Percentiles rank a stretch among this genome's conserved stretches.
These are phyloP conservation scores for Limonium bicolor DNA, from an alignment of 148 eudicot genomes.

Conservation along the genomic window DNA sequence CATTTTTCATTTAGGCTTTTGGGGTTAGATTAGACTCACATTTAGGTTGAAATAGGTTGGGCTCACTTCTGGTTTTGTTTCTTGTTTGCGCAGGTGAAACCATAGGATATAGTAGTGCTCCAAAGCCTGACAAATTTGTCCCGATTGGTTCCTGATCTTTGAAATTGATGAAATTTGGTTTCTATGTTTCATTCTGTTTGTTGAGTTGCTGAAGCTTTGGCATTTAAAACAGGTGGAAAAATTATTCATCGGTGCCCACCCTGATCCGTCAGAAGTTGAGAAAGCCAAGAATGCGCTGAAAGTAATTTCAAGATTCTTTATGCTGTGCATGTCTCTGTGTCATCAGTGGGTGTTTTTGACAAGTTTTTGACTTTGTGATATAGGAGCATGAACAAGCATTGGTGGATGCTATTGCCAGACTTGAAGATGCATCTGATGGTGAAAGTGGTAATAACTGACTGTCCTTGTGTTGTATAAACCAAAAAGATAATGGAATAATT, in stretches of 20 bases:
- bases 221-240: slow-evolving; percentile 40
- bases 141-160: too few relatives aligned
- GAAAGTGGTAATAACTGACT: slow-evolving; percentile 55
- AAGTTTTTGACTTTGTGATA: slow-evolving; percentile 3
- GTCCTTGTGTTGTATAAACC: slow-evolving; percentile 14
- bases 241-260: slow-evolving; percentile 34
- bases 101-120: too few relatives aligned
- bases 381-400: slow-evolving; percentile 62
- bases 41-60: too few relatives aligned
- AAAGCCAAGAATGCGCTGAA: slow-evolving; percentile 44
- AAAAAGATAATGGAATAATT: not conserved
- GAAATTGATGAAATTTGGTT: too few relatives aligned
- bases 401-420: slow-evolving; percentile 60
- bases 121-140: too few relatives aligned
- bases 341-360: not conserved
- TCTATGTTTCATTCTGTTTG: too few relatives aligned
- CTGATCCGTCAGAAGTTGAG: slow-evolving; percentile 51
- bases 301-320: slow-evolving; percentile 11
- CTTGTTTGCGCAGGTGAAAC: too few relatives aligned
- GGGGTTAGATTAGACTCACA: too few relatives aligned
- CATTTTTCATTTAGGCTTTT: too few relatives aligned
- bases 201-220: not conserved
- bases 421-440: slow-evolving; percentile 62
- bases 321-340: not conserved
- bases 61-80: too few relatives aligned